phyloP scores from a whole-genome alignment of 129 eudicot genomes.

The Heracleum sosnowskyi region DNA sequence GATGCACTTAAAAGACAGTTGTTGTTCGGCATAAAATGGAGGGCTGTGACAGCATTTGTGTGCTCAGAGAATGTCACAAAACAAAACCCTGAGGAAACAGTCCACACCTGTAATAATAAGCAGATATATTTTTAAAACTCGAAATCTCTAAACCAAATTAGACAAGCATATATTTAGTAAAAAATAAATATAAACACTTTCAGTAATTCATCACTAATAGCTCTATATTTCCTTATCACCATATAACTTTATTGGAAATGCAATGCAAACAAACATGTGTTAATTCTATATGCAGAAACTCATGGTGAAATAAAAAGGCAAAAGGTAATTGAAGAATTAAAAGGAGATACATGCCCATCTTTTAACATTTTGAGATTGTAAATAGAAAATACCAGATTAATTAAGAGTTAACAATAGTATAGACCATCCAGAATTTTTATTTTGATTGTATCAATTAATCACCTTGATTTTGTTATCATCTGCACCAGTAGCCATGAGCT shows the following conservation, averaged over 20 bases:
- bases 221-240: not conserved
- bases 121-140: not conserved
- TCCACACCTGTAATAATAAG: constrained; percentile 73
- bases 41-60: constrained; percentile 96
- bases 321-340: not conserved
- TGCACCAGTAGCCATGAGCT: constrained; percentile 95
- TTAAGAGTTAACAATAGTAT: no score
- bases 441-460: no score
- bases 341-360: not conserved
- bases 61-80: constrained; percentile 92
- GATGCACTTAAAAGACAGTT: constrained; percentile 89
- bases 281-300: not conserved
- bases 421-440: no score
- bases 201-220: not conserved
- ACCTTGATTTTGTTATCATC: constrained; percentile 98
- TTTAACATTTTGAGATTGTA: no score
- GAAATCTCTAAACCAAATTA: not conserved
- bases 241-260: not conserved
- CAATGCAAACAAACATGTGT: no score
- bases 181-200: not conserved
- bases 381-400: no score
- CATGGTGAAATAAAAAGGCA: not conserved
- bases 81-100: constrained; percentile 87
- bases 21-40: constrained; percentile 83
- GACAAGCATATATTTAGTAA: no score